A percentile compares a stretch with the other conserved stretches of the same genome.
Evolutionary conservation across 2,329 filamentous ascomycete species (phyloP).

Genomic region (Aspergillus neoniger): DNA sequence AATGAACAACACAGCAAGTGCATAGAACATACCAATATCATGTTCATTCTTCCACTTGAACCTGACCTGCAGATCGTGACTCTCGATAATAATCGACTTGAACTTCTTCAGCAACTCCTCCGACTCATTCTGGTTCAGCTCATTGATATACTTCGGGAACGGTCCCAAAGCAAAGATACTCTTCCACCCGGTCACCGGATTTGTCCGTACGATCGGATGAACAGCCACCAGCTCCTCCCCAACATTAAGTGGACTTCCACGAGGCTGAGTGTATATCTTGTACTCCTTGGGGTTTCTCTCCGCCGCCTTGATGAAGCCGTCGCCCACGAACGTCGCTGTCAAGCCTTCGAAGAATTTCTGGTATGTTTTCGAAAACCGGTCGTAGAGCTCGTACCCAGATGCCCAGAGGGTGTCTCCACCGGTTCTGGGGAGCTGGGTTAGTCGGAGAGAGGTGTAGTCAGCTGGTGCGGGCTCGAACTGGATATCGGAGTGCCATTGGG

Average conservation of each 20-base stretch:
- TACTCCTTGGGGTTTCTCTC: conserved; percentile 28
- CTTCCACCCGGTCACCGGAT: conserved; percentile 49
- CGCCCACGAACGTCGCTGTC: conserved; percentile 40
- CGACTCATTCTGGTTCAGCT: conserved; percentile 36
- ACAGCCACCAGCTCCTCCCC: conserved; percentile 54
- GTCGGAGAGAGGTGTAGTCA: conserved; percentile 63
- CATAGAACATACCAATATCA: conserved; percentile 41
- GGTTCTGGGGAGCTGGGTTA: conserved; percentile 58
- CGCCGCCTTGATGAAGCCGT: conserved; percentile 34
- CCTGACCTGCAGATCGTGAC: conserved; percentile 47
- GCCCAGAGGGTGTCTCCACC: conserved; percentile 68
- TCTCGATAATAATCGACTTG: conserved; percentile 41
- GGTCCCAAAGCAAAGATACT: conserved; percentile 38
- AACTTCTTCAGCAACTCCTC: conserved; percentile 37
- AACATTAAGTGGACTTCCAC: conserved; percentile 60
- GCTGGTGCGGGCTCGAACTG: conserved; percentile 64
- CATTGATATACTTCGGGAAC: conserved; percentile 37
- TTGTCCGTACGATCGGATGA: conserved; percentile 54
- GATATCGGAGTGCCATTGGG: conserved; percentile 60
- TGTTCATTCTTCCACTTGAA: conserved; percentile 41
- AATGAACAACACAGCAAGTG: neutral
- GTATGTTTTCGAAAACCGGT: conserved; percentile 43
- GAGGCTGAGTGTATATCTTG: conserved; percentile 30
- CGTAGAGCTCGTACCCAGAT: conserved; percentile 59
- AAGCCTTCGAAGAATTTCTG: conserved; percentile 43